Conservation (phyloP, 768 basidiomycete species). For the Suillus fuscotomentosus region DNA sequence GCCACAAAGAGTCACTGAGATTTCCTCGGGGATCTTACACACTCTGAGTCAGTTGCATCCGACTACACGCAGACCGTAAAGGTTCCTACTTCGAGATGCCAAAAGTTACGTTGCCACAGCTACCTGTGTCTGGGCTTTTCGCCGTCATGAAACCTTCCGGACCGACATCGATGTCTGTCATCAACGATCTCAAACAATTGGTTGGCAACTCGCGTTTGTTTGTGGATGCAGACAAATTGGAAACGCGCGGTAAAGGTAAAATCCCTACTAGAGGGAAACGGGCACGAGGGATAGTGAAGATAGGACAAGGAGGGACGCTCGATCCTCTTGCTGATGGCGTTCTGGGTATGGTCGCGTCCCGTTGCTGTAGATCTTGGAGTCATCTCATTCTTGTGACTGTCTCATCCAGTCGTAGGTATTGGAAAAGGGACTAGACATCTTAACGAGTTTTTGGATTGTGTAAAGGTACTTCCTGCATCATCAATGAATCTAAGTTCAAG, state of each 20-base stretch:
- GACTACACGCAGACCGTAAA: neutral
- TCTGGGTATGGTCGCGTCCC: slow-evolving; percentile 54
- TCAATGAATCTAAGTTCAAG: slow-evolving; percentile 9
- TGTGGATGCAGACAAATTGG: slow-evolving; percentile 53
- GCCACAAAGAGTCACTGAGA: neutral
- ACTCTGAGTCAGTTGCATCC: neutral
- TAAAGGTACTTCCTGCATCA: slow-evolving; percentile 57
- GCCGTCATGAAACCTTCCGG: slow-evolving; percentile 91
- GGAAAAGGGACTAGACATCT: slow-evolving; percentile 90
- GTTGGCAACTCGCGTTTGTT: slow-evolving; percentile 78
- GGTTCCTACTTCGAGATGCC: slow-evolving; percentile 50
- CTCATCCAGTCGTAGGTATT: slow-evolving; percentile 73
- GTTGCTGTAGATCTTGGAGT: slow-evolving; percentile 1
- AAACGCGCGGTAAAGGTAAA: slow-evolving; percentile 47
- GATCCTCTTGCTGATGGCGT: slow-evolving; percentile 97
- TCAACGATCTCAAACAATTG: slow-evolving; percentile 84
- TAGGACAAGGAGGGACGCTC: slow-evolving; percentile 92
- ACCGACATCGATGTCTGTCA: slow-evolving; percentile 86
- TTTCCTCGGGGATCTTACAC: neutral
- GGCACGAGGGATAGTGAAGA: slow-evolving; percentile 57
- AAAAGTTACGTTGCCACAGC: slow-evolving; percentile 47
- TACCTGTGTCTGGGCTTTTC: slow-evolving; percentile 81
- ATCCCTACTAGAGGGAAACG: slow-evolving; percentile 36
- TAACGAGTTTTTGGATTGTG: slow-evolving; percentile 78
- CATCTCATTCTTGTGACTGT: slow-evolving; percentile 4